Conservation (phyloP, 2,329 filamentous ascomycete genomes). For the Clathrospora elynae region DNA sequence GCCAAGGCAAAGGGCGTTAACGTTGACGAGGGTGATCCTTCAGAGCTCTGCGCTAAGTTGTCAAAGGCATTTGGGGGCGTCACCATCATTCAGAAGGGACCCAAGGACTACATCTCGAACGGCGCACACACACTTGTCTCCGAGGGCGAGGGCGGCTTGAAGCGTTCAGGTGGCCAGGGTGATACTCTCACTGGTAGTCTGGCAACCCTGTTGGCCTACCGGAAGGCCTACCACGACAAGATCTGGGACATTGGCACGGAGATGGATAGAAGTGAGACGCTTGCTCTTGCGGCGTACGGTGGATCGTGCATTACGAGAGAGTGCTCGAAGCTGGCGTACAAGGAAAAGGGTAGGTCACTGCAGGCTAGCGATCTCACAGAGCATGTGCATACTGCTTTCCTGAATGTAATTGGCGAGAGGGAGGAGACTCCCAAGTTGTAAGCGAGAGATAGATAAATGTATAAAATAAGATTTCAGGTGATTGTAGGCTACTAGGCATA, state of each 20-base stretch:
- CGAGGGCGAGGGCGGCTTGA: constrained; percentile 79
- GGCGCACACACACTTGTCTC: constrained; percentile 75
- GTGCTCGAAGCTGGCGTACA: constrained; percentile 85
- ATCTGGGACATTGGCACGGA: constrained; percentile 70
- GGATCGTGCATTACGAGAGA: constrained; percentile 88
- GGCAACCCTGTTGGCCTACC: constrained; percentile 86
- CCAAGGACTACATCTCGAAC: constrained; percentile 80
- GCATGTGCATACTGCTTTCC: constrained; percentile 81
- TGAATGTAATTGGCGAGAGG: constrained; percentile 75
- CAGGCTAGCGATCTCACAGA: constrained; percentile 94
- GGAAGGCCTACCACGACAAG: constrained; percentile 81
- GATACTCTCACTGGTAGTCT: constrained; percentile 91
- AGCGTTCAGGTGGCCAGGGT: constrained; percentile 91
- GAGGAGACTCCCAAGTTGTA: constrained; percentile 38
- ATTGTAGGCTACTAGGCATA: background rate
- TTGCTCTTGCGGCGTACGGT: constrained; percentile 82
- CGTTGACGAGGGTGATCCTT: constrained; percentile 56
- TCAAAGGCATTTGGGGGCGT: constrained; percentile 81
- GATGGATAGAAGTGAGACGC: constrained; percentile 62
- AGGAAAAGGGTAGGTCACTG: constrained; percentile 81
- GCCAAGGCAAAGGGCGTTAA: constrained; percentile 76
- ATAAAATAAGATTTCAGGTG: background rate
- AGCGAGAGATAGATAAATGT: background rate
- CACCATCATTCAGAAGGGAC: constrained; percentile 88
- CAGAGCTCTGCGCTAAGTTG: constrained; percentile 69